Percentiles rank a stretch among this genome's conserved stretches.
phyloP scores from a whole-genome alignment of 2,329 filamentous ascomycete genomes.

The Ophiocordyceps camponoti-saundersi region DNA sequence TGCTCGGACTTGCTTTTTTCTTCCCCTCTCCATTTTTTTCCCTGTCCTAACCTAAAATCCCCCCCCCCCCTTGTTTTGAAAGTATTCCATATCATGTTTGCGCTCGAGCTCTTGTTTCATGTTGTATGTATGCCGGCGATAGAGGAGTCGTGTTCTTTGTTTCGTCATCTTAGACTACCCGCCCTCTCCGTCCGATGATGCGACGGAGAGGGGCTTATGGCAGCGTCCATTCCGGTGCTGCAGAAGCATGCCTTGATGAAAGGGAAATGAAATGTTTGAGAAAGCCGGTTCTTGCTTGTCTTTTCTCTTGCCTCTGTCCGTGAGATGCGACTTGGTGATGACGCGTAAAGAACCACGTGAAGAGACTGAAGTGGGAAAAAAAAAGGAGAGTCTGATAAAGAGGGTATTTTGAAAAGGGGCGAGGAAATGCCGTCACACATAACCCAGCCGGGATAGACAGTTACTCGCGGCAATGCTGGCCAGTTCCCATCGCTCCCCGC shows the following conservation, averaged over 20 bases:
- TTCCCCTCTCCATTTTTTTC: too few species aligned
- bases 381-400: background rate
- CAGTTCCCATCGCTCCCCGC: constrained; percentile 5
- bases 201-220: background rate
- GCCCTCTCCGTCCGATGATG: background rate
- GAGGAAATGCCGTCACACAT: background rate
- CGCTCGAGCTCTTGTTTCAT: too few species aligned
- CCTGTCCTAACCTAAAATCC: too few species aligned
- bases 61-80: too few species aligned
- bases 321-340: background rate
- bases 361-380: background rate
- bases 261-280: background rate
- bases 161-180: background rate
- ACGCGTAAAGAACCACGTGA: too few species aligned
- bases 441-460: constrained; percentile 2
- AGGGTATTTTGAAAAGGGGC: background rate
- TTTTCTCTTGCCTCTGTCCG: background rate
- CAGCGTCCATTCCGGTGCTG: background rate
- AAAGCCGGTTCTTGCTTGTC: background rate
- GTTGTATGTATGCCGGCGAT: too few species aligned
- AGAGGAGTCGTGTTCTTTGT: background rate
- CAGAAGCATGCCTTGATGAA: background rate
- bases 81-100: too few species aligned
- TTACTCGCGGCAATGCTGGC: constrained; percentile 3
- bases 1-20: too few species aligned